A percentile compares a stretch with the other conserved stretches of the same genome.
Evolutionary conservation across 805 yeast species (phyloP).

Genomic region (Kazachstania bromeliacearum): DNA sequence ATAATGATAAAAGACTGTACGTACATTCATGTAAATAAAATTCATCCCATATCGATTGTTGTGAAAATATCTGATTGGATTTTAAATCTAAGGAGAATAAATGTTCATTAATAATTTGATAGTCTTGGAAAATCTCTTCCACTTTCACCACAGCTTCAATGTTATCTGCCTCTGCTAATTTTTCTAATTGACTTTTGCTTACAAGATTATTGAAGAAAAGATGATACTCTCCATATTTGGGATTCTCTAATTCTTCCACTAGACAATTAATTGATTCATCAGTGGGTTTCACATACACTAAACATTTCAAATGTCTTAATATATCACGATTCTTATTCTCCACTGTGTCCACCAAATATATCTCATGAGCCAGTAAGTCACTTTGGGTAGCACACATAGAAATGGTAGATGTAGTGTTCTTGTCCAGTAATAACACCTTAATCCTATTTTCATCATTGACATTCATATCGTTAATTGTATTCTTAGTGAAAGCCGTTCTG

Average conservation of each 20-base stretch:
- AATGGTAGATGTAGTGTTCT: constrained; percentile 68
- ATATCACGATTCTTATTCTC: constrained; percentile 54
- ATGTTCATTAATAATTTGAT: constrained; percentile 60
- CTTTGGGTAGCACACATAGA: constrained; percentile 90
- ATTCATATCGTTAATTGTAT: neutral
- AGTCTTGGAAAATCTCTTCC: constrained; percentile 80
- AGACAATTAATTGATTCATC: constrained; percentile 52
- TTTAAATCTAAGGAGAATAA: constrained; percentile 42
- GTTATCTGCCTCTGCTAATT: constrained; percentile 85
- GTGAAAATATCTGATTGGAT: constrained; percentile 15
- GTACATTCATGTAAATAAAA: constrained; percentile 17
- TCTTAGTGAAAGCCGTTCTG: constrained; percentile 4
- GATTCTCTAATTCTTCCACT: constrained; percentile 59
- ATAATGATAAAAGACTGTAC: constrained; percentile 19
- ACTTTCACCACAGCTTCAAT: constrained; percentile 68
- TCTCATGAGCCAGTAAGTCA: constrained; percentile 67
- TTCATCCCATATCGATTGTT: constrained; percentile 22
- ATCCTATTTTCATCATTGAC: constrained; percentile 31
- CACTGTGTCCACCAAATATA: constrained; percentile 69
- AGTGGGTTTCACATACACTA: constrained; percentile 69
- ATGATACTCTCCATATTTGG: constrained; percentile 72
- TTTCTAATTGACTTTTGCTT: constrained; percentile 69
- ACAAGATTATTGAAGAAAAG: constrained; percentile 70
- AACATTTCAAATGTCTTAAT: constrained; percentile 72
- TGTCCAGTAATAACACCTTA: constrained; percentile 70